Evolutionary conservation across 371 early-diverging fungal species (phyloP).

Genomic region (Syncephalastrum monosporum): DNA sequence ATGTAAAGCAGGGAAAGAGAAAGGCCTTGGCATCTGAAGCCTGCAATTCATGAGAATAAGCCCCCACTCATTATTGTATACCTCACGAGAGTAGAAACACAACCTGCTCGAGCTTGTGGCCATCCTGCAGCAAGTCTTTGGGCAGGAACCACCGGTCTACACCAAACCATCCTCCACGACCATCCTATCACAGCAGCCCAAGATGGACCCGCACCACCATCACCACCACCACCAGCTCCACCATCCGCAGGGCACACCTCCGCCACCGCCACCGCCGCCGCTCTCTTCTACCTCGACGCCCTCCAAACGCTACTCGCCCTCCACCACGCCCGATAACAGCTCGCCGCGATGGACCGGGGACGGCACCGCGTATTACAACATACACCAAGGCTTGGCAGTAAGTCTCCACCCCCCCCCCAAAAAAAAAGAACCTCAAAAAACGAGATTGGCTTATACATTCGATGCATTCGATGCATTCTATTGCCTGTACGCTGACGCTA

Average conservation of each 20-base stretch:
- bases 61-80: no score
- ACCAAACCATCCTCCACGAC: slow-evolving; percentile 42
- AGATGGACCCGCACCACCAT: slow-evolving; percentile 19
- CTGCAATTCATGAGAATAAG: no score
- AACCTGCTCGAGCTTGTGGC: slow-evolving; percentile 63
- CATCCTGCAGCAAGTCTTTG: slow-evolving; percentile 72
- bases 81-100: slow-evolving; percentile 38
- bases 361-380: slow-evolving; percentile 43
- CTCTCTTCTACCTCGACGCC: slow-evolving; percentile 26
- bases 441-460: no score
- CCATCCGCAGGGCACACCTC: slow-evolving; percentile 19
- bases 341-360: slow-evolving; percentile 33
- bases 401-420: no score
- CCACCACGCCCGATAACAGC: slow-evolving; percentile 16
- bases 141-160: slow-evolving; percentile 80
- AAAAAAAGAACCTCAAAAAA: no score
- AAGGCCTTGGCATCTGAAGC: neutral
- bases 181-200: slow-evolving; percentile 24
- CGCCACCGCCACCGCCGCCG: slow-evolving; percentile 29
- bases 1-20: slow-evolving; percentile 22
- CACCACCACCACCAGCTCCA: slow-evolving; percentile 17
- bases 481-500: no score
- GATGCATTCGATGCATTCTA: no score
- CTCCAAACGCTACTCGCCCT: slow-evolving; percentile 18
- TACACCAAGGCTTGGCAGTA: slow-evolving; percentile 46